Evolutionary conservation across 345 rosid genomes (phyloP), one percentile per base, ranked within the genome.

Genomic region (Hibiscus syriacus): DNA sequence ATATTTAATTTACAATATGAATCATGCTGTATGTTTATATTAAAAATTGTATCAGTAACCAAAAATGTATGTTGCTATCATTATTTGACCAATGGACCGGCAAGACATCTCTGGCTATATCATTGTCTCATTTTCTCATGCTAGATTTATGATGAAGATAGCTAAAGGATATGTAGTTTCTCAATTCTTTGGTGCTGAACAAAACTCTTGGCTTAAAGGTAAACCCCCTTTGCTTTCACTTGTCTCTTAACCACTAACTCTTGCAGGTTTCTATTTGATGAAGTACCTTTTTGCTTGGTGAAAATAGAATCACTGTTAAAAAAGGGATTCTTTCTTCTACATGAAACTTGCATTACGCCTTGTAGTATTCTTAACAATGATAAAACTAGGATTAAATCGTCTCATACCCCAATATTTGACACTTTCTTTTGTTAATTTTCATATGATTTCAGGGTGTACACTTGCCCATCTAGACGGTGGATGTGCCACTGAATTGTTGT

Each of bases 41-140:
- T 11, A 7, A 36, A 36, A 36, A 10, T 36, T 36, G 9, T 8
- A 36, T 9, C 41, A 36, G 2, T 8, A 1, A 36, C 10, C 12
- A 6, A 36, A 36, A 36, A 2, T 12, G 10, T 16, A 4, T 14
- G 64, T 23, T 57, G 16, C 5, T n/a, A 30, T 30, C 61, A 57
- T 41, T 2, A 30, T 36, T 3, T 5, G 8, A 9, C 6, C 1
- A 17, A 11, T 67, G 48, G 55, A 66, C 73, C 87, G 89, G 92
- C 92, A 80, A 87, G 89, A 77, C 80, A 16, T 80, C 81, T 67
- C 68, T 80, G 87, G 89, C 89, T 87, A 87, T 66, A 66, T 67
- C 55, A 78, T 80, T 54, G n/a, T 77, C 85, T 81, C 81, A 64
- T 83, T 72, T 72, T 74, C 82, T 85, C 86, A 85, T 83, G 89